Percentiles rank a stretch among this genome's conserved stretches.
Conservation (phyloP, 2,329 filamentous ascomycete species). For the Chaetomiaceae sp. region DNA sequence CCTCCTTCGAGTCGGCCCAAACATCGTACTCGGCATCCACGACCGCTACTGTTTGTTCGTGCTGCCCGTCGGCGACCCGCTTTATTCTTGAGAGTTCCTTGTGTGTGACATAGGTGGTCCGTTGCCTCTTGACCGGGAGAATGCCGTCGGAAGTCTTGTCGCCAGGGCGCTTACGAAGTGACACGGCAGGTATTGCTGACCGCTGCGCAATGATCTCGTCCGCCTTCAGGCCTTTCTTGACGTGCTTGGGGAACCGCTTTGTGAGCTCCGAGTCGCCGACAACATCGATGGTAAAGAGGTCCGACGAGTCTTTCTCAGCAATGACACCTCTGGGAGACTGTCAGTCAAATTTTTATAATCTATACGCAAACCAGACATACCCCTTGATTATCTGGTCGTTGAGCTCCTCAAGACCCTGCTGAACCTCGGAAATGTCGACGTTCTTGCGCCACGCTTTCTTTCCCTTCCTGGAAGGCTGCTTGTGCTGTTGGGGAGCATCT, state of each 20-base stretch:
- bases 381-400: constrained; percentile 90
- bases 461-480: constrained; percentile 89
- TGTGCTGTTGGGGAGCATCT: constrained; percentile 71
- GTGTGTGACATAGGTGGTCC: constrained; percentile 74
- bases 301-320: constrained; percentile 72
- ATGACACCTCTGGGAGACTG: constrained; percentile 65
- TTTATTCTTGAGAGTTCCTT: constrained; percentile 78
- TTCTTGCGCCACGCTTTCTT: constrained; percentile 99
- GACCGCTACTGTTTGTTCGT: constrained; percentile 50
- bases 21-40: constrained; percentile 71
- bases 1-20: constrained; percentile 53
- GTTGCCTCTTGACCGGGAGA: constrained; percentile 68
- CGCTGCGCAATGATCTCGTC: constrained; percentile 88
- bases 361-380: constrained; percentile 43
- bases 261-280: constrained; percentile 56
- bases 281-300: constrained; percentile 82
- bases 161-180: constrained; percentile 69
- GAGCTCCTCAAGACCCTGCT: constrained; percentile 74
- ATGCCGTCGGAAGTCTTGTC: constrained; percentile 70
- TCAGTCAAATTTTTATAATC: constrained; percentile 9
- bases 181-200: constrained; percentile 75
- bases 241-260: constrained; percentile 49
- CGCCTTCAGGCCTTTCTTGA: constrained; percentile 73
- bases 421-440: constrained; percentile 84
- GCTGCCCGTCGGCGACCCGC: constrained; percentile 70